Conservation (phyloP, 495 filamentous ascomycete genomes). For the Penicillium herquei region DNA sequence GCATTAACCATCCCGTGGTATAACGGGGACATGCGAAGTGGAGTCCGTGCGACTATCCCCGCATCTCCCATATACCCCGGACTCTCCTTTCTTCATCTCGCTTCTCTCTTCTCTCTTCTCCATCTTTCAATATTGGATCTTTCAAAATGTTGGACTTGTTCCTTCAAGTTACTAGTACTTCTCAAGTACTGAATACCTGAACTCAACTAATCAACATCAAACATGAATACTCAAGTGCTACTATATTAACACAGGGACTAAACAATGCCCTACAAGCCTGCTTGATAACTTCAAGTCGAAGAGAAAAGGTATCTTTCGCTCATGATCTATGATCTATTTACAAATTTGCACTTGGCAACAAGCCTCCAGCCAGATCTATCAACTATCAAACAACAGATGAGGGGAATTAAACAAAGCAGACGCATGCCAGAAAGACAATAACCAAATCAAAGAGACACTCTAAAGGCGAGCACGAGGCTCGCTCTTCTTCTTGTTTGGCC, state of each 20-base stretch:
- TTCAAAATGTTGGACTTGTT: neutral
- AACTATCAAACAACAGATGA: constrained; percentile 20
- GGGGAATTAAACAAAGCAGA: constrained; percentile 7
- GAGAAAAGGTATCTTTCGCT: constrained; percentile 13
- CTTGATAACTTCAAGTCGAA: neutral
- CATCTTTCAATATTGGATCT: too few species aligned
- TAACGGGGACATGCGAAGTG: neutral
- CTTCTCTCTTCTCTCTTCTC: neutral
- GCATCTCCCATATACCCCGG: constrained; percentile 16
- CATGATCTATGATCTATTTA: constrained; percentile 33
- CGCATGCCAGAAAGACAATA: constrained; percentile 7
- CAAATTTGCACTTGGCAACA: constrained; percentile 7
- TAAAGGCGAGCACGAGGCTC: constrained; percentile 32
- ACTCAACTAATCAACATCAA: neutral
- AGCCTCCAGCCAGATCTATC: constrained; percentile 15
- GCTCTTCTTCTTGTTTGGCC: constrained; percentile 30
- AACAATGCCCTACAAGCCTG: neutral
- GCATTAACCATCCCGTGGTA: constrained; percentile 15
- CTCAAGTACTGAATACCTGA: neutral
- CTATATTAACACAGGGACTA: too few species aligned
- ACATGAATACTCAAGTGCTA: too few species aligned
- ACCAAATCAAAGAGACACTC: neutral
- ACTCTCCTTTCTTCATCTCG: constrained; percentile 6
- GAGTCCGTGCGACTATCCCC: constrained; percentile 18
- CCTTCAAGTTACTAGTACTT: neutral